phyloP scores from a whole-genome alignment of 2,329 filamentous ascomycete genomes.

The Sclerotinia minor region DNA sequence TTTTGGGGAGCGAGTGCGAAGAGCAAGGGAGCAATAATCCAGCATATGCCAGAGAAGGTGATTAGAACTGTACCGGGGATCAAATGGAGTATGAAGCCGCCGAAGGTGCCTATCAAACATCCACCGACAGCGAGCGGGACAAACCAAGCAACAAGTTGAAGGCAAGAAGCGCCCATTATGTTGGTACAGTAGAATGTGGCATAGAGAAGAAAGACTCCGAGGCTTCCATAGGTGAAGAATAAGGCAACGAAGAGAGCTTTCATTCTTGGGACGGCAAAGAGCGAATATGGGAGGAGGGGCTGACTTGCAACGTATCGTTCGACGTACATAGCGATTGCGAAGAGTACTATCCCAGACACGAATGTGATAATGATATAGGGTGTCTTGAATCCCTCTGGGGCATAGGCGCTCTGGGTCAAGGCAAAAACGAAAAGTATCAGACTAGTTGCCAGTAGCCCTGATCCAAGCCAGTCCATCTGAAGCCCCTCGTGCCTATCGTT shows the following conservation, averaged over 20 bases:
- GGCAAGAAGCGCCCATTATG: conserved; percentile 52
- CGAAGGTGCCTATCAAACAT: conserved; percentile 63
- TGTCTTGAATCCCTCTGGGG: conserved; percentile 65
- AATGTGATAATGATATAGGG: conserved; percentile 68
- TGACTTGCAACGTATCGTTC: conserved; percentile 69
- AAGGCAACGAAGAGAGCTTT: conserved; percentile 59
- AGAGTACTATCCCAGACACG: conserved; percentile 57
- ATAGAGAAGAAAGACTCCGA: conserved; percentile 68
- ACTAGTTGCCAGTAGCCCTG: conserved; percentile 59
- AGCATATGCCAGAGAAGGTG: conserved; percentile 51
- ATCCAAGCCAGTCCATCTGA: conserved; percentile 69
- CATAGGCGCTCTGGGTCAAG: conserved; percentile 69
- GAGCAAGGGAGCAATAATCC: conserved; percentile 50
- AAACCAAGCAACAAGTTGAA: conserved; percentile 61
- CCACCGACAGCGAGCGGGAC: conserved; percentile 57
- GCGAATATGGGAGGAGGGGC: conserved; percentile 66
- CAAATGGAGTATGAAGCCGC: conserved; percentile 49
- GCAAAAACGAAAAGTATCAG: conserved; percentile 70
- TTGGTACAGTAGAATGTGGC: conserved; percentile 62
- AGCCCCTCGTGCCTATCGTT: conserved; percentile 42
- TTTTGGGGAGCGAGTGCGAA: conserved; percentile 54
- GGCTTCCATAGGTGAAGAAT: conserved; percentile 64
- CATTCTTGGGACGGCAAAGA: conserved; percentile 70
- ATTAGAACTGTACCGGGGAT: conserved; percentile 53
- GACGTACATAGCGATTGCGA: conserved; percentile 63